A percentile compares a stretch with the other conserved stretches of the same genome.
Conservation (phyloP, 2,329 filamentous ascomycete genomes). For the Claviceps capensis region DNA sequence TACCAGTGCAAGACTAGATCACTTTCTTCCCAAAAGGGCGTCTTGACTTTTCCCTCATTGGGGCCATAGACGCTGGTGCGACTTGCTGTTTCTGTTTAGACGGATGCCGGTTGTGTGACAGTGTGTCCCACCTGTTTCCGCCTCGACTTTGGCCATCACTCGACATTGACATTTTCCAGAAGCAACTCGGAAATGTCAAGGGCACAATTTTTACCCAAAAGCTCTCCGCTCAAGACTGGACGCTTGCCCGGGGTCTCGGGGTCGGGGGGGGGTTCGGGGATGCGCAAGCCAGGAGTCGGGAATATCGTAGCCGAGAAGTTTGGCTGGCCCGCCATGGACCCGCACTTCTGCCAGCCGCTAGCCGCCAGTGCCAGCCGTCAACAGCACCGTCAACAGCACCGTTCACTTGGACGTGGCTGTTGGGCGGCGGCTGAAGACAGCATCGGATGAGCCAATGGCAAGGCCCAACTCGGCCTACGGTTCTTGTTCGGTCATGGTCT, state of each 20-base stretch:
- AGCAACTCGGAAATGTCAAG: neutral
- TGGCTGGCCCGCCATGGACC: neutral
- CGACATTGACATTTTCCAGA: neutral
- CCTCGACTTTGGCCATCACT: too few species aligned
- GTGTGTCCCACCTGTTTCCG: too few species aligned
- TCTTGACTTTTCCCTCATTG: too few species aligned
- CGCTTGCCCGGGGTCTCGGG: neutral
- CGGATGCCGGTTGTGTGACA: too few species aligned
- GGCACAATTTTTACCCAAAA: neutral
- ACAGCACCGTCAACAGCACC: neutral
- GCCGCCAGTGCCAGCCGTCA: neutral
- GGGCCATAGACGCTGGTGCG: too few species aligned
- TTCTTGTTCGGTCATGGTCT: neutral
- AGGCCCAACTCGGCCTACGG: neutral
- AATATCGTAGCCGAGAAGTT: neutral
- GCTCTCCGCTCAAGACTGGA: neutral
- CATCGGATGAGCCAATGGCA: constrained; percentile 1
- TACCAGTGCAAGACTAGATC: too few species aligned
- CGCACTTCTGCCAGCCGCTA: neutral
- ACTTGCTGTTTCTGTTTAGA: too few species aligned
- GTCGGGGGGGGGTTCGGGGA: neutral
- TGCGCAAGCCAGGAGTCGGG: neutral
- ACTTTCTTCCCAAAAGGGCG: too few species aligned
- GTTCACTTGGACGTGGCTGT: constrained; percentile 1
- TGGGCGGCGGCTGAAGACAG: constrained; percentile 1